Conservation (phyloP, 2,329 filamentous ascomycete genomes). For the Dryadomyces sulphureus region DNA sequence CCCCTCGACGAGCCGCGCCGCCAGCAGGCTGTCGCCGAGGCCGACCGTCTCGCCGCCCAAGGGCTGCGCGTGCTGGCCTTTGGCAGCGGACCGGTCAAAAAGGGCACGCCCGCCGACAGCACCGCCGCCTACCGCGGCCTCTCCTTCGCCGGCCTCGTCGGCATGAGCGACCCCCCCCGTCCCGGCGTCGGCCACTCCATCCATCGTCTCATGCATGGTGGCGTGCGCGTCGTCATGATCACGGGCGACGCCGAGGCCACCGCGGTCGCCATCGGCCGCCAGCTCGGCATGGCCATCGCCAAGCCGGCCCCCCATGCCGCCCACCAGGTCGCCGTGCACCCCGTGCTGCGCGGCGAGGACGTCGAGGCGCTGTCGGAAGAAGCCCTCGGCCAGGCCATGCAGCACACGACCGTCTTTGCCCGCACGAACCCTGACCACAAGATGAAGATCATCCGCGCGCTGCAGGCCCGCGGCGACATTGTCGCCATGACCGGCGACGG, state of each 20-base stretch:
- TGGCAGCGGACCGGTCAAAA: slow-evolving; percentile 59
- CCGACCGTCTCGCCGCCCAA: slow-evolving; percentile 74
- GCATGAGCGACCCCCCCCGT: slow-evolving; percentile 92
- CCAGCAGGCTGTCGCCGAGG: slow-evolving; percentile 62
- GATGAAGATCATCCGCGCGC: slow-evolving; percentile 84
- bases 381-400: slow-evolving; percentile 72
- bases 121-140: slow-evolving; percentile 51
- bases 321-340: slow-evolving; percentile 45
- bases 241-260: slow-evolving; percentile 94
- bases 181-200: slow-evolving; percentile 85
- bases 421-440: slow-evolving; percentile 96
- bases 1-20: slow-evolving; percentile 64
- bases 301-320: slow-evolving; percentile 33
- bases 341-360: slow-evolving; percentile 77
- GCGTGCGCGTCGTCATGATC: slow-evolving; percentile 98
- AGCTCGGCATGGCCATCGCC: slow-evolving; percentile 82
- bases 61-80: slow-evolving; percentile 86
- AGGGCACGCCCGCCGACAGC: background rate
- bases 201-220: slow-evolving; percentile 76
- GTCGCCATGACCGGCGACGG: slow-evolving; percentile 98
- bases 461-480: slow-evolving; percentile 87
- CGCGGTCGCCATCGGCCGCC: slow-evolving; percentile 81
- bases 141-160: slow-evolving; percentile 81
- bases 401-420: slow-evolving; percentile 85
- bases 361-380: slow-evolving; percentile 83